Base-by-base conservation (phyloP, 495 filamentous ascomycete species). In the Xylaria flabelliformis region DNA sequence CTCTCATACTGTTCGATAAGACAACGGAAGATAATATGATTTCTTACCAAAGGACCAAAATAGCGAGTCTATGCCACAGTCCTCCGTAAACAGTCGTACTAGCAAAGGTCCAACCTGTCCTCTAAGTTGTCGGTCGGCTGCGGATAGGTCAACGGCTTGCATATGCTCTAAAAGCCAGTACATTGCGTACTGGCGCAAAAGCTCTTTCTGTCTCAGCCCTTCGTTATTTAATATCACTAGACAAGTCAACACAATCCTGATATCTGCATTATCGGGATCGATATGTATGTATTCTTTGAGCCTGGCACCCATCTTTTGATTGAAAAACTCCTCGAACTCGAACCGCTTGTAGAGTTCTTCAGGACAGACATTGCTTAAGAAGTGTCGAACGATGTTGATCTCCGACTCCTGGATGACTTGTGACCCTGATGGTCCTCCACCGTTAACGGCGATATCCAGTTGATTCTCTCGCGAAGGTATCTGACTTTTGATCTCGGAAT, bases 311-410 rank as follows among this genome's bases (percentile, higher is more conserved):
- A 80, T 72, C 67, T 80, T 82, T 44, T 75, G 64, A 21, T 76
- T 72, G 64, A 83, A 81, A 42, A 82, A 80, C 4, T 78, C 67
- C n/a, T 82, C 81, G 39, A 83, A 81, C 4, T 79, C 77, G 12
- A 83, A 80, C 26, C 80, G 76, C 9, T 70, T 48, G 58, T 80
- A 83, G 7, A 82, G 64, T 4, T 76, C 76, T 6, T 73, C 70
- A 19, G 80, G 80, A 29, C 80, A 83, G 24, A 82, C 80, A 7
- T 75, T 80, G 5, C 63, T 76, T 10, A 83, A 67, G 48, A 83
- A 83, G 62, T 83, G 78, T 17, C 74, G 68, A 17, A 83, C 72
- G 29, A 83, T 80, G 10, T 67, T 34, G 13, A 83, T 75, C 65
- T 83, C 81, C 1, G 81, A 79, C 19, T 80, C 80, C 41, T 81